Evolutionary conservation across 1,284 basidiomycete species (phyloP), one percentile per base, ranked within the genome.

Genomic region (Puccinia hordei): DNA sequence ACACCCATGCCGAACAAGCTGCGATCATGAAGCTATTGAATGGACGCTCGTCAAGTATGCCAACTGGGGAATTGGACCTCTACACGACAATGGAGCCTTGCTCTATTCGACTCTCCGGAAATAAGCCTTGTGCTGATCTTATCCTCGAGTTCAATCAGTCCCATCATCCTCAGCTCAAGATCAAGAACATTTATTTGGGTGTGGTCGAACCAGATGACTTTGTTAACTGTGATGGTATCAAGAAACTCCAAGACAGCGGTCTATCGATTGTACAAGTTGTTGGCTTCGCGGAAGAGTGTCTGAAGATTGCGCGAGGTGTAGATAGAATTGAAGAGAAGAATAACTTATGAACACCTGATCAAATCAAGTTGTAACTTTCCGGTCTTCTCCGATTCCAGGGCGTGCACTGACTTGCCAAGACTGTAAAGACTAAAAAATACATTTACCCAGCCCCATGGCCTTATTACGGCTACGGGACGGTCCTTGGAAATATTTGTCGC

Each of bases 71-170:
- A 59, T 88, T 91, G 35, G 90, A 93, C 83, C 90, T 94, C 81
- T 99, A 96, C 85, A 97, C 95, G 0, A 99, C 96, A 0, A 91
- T 99, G 89, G 97, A 99, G 85, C 97, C 97, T 15, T 99, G 97
- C 85, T 96, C 94, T 2, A 87, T 93, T 41, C 89, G 97, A 76
- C 92, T 94, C 13, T 95, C 93, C 0, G 95, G 95, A 0, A 89
- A 97, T 49, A 86, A 90, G 0, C 91, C 94, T 0, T 99, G 97
- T 85, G 91, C 93, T 17, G 90, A 95, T 82, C 92, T 93, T 17
- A 90, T 99, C 75, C 90, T 98, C 57, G 87, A 88, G 4, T 85
- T 85, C 80, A 86, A 86, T 80, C 41, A 30, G 68, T 53, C 22
- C 22, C 73, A 78, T 61, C 71, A 51, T 71, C 73, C 71, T 22